phyloP scores from a whole-genome alignment of 306 rosid genomes.

The apple (Malus domestica) region ASM211411v1 NC_041798.1:31075001-31075500 shows the following conservation, averaged over 20 bases:
- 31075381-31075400: background rate
- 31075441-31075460: background rate
- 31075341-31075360: background rate
- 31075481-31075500: background rate
- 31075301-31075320: background rate
- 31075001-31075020: slow-evolving; percentile 89
- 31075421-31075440: background rate
- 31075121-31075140: background rate
- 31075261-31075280: background rate
- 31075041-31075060: slow-evolving; percentile 83
- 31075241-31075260: background rate
- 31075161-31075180: background rate
- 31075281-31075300: background rate
- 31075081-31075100: slow-evolving; percentile 69
- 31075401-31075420: background rate
- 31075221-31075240: background rate
- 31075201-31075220: too few relatives aligned
- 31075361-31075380: background rate
- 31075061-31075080: slow-evolving; percentile 89
- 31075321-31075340: background rate
- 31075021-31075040: slow-evolving; percentile 81
- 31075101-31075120: too few relatives aligned
- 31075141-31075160: background rate
- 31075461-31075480: background rate
- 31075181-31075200: background rate